These are phyloP conservation scores for Aspergillus incahuasiensis DNA, from an alignment of 495 filamentous ascomycete species.

Conservation along the genomic window DNA sequence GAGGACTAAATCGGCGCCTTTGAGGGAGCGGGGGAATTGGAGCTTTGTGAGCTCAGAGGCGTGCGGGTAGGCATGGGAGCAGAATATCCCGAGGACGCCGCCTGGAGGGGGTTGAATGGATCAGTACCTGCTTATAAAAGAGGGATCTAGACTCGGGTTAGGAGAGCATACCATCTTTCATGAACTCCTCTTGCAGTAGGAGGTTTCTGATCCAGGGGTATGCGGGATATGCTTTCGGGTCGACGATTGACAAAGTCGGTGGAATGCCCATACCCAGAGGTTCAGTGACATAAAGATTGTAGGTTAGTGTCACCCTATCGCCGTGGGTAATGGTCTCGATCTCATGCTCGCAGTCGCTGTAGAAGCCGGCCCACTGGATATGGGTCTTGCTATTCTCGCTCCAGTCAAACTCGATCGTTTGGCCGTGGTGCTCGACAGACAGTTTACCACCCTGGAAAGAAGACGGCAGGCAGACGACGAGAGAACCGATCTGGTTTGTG, in stretches of 20 bases:
- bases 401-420: slow-evolving; percentile 32
- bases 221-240: neutral
- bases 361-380: slow-evolving; percentile 58
- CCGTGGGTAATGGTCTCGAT: slow-evolving; percentile 49
- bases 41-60: slow-evolving; percentile 45
- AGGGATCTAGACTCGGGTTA: neutral
- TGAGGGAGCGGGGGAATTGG: slow-evolving; percentile 52
- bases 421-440: slow-evolving; percentile 21
- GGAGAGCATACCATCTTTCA: neutral
- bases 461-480: slow-evolving; percentile 52
- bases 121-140: too few relatives aligned
- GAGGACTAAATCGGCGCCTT: slow-evolving; percentile 21
- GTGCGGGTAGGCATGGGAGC: slow-evolving; percentile 17
- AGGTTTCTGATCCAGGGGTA: neutral
- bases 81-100: slow-evolving; percentile 14
- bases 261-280: neutral
- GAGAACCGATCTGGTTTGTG: slow-evolving; percentile 46
- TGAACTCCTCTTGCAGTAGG: too few relatives aligned
- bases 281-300: slow-evolving; percentile 46
- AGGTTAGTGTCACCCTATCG: slow-evolving; percentile 54
- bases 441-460: slow-evolving; percentile 35
- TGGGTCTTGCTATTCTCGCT: slow-evolving; percentile 6
- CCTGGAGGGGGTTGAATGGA: too few relatives aligned
- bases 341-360: slow-evolving; percentile 58
- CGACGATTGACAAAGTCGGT: neutral